Base-by-base conservation (phyloP, 192 early-diverging fungal genomes). In the Linnemannia exigua region DNA sequence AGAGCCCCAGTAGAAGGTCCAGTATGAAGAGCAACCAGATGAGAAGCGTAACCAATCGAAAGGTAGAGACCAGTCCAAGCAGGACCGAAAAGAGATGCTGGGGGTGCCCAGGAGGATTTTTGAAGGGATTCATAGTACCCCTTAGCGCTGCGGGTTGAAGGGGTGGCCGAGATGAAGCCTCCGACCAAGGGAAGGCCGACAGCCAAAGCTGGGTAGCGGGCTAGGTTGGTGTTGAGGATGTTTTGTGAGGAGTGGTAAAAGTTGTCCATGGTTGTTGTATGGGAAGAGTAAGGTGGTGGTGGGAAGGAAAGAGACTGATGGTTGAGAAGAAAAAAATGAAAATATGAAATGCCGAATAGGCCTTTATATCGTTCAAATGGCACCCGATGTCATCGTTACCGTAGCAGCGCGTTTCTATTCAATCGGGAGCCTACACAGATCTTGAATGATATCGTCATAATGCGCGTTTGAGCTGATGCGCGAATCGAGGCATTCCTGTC, bases 121-220 rank as follows among this genome's bases (percentile, higher is more conserved):
- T 61, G 3, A 3, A 80, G 38, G 15, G 74, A 72, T 1, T 86
- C 70, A 28, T 86, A 86, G 9, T 80, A 67, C 1, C 48, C 75
- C 61, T 77, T 37, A 48, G 76, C 22, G 68, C 58, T 50, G 17
- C 48, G 70, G 11, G 63, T 52, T 0, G 78, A 72, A 2, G 78
- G 78, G 3, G 58, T 1, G 6, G 78, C 61, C 37, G 84, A 80
- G 37, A 86, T n/a, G 78, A 86, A 86, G 20, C 83, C 78, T 28
- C 83, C 83, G 36, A 80, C 58, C 5, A 86, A 37, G 15, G 83
- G 83, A n/a, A 86, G 78, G 1, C 83, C 84, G 0, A 80, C 78
- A 33, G 84, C 78, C 31, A 80, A 61, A n/a, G 61, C 84, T 20
- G 84, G 78, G 14, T 86, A 86, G n/a, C 83, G 83, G n/a, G 83